Base-by-base conservation (phyloP, 2,329 filamentous ascomycete species). In the Fusarium sp. region DNA sequence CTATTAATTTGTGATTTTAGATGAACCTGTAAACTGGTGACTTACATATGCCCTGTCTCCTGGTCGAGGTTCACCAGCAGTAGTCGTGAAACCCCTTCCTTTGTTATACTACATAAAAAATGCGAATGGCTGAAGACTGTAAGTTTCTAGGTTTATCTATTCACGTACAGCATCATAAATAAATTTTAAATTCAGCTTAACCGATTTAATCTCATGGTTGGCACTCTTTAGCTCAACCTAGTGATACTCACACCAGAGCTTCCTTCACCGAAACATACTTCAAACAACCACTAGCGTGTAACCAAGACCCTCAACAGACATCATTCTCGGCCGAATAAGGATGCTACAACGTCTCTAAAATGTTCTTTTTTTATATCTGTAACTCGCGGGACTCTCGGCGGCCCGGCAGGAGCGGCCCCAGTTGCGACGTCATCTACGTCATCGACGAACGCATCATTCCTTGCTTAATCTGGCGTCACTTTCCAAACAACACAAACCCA, bases 401-500 rank as follows among this genome's bases (percentile, higher is more conserved):
- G 16, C 42, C 9, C 42, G 42, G 47, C 47, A 38, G 33, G 23
- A 16, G 34, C 34, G 47, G 47, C 47, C 47, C 47, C 57, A 55
- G 15, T 49, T 47, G 37, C 55, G 52, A 70, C 66, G 69, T 71
- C 69, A 65, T 72, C 2, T 50, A 65, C 69, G 69, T 71, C 69
- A 72, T 72, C 38, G 57, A 60, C 10, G 23, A 52, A 52, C n/a
- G 20, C 51, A 68, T 62, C 44, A 62, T 68, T 47, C 41, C 52
- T 44, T 68, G 67, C 50, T 61, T 26, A 8, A 20, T 59, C 34
- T 52, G 30, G 50, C 37, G 66, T 67, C 62, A 70, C 57, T 52
- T 18, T 53, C 37, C 34, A 31, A 26, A 15, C 16, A 34, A 16
- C 8, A 26, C 30, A 26, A 37, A 30, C 2, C 20, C 5, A 33